Evolutionary conservation across 2,329 filamentous ascomycete species (phyloP), one percentile per base, ranked within the genome.

Genomic region (Didymellaceae sp.): DNA sequence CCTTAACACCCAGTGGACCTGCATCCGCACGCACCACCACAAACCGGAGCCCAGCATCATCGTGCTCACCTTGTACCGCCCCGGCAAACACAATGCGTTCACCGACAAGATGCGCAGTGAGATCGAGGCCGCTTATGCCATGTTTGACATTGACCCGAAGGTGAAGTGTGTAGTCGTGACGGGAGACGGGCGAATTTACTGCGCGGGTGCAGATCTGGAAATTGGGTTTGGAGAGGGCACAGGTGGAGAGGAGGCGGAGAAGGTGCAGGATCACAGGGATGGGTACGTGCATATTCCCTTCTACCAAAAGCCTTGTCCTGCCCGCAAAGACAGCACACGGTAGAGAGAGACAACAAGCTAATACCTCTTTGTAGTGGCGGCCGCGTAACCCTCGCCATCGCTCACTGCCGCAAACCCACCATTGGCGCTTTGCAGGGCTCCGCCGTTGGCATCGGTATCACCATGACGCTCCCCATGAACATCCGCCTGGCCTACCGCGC

Each of bases 21-120:
- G 4, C 13, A 78, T 80, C 55, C 69, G 62, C 38, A 70, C 77
- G 6, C 64, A 66, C 20, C 75, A 78, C 55, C 70, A 78, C 43
- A 70, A 68, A 4, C 53, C 63, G 5, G 65, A 72, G 20, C 83
- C 86, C 0, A 68, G 79, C 9, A 79, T 88, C 42, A 78, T 90
- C 40, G 69, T 89, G 55, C 70, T 89, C 25, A 82, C 82, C 2
- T 80, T 90, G 31, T 78, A 87, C 73, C 83, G 88, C 14, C 87
- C 87, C 0, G 70, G 75, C 9, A 83, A 84, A 52, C 79, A 86
- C 73, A 90, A 90, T 79, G 86, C 85, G 53, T 89, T 90, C 72
- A 89, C 85, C 3, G 75, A 79, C 16, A 76, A 73, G 11, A 89
- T 90, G 85, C 81, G 82, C 61, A 63, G 73, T 13, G 86, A 87